Evolutionary conservation across 2,329 filamentous ascomycete genomes (phyloP), one percentile per base, ranked within the genome.

Genomic region (Xylariaceae sp.): DNA sequence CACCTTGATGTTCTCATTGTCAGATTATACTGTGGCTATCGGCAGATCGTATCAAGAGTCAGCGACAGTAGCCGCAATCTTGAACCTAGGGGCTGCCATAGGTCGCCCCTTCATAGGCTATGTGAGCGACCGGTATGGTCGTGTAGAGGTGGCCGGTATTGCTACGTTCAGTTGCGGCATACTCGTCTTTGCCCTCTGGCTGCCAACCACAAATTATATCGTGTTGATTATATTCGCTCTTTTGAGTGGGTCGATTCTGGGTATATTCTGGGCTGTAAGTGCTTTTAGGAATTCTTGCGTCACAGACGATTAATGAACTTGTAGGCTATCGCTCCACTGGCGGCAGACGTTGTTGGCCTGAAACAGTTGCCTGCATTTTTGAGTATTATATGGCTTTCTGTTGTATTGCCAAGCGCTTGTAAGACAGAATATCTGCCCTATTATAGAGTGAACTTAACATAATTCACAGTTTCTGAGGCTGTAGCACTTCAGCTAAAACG

Each of bases 251-350:
- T 23, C 45, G 1, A 44, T 55, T 8, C 17, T 49, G 12, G 52
- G 52, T 2, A 49, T 55, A 12, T 49, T 37, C 17, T 55, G 52
- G 52, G 36, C 23, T 12, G 52, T 55, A 16, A 31, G 52, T 34
- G 1, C 17, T 23, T 12, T 19, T 4, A 3, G 16, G 21, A n/a
- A n/a, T 12, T 5, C 2, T 14, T 33, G 3, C 19, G 2, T 33
- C 8, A 19, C 26, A 3, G 8, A 16, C 21, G 6, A 9, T 19
- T 53, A 33, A 53, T 16, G 9, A 4, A 3, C 5, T 26, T 36
- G 1, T 11, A 53, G 49, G 29, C 40, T 21, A 39, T 53, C 12
- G 40, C 28, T 16, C 40, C 49, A 2, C 31, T 53, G 1, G 49
- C 49, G 0, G 40, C 40, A 3, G 49, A 53, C n/a, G 12, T 53